Evolutionary conservation across 805 yeast species (phyloP), one percentile per base, ranked within the genome.

Genomic region (Pichia manshurica): DNA sequence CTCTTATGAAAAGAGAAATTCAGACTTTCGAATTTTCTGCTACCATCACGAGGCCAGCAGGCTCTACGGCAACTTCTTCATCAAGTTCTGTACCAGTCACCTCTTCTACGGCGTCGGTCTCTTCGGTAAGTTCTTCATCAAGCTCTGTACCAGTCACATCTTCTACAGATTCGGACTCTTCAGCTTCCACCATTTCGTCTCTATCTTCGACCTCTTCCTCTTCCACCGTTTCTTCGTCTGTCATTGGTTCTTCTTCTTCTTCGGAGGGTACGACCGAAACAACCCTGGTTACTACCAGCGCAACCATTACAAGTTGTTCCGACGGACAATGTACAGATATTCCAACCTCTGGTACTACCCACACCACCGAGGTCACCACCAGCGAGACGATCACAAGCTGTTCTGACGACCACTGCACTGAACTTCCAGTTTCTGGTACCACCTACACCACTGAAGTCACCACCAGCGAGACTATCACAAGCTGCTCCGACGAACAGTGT

Each of bases 401-500:
- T 10, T 38, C 42, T 9, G 42, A 20, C 16, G 28, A 12, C 28
- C 6, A 20, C 16, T 38, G 28, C 25, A 22, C 40, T 25, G 16
- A 5, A 21, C 28, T 2, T 13, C 16, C 22, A 42, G n/a, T 12
- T 19, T 12, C 21, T 28, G 37, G 37, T 34, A 16, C 37, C 37
- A 13, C 12, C 12, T 6, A 7, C 20, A 34, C 37, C 20, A 34
- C 37, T 34, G n/a, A 16, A 25, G 10, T 10, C 29, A 50, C 54
- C 31, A 50, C 47, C 33, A 52, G 44, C 25, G 42, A 53, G n/a
- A 44, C 55, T 25, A 35, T 52, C 37, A 56, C 62, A 21, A 47
- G 54, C n/a, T 60, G 64, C 44, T 54, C 57, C n/a, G 53, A 49
- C n/a, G 42, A 54, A 16, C 42, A 41, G 21, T 60, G 64, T 46